Percentiles rank a stretch among this genome's conserved stretches.
Evolutionary conservation across 73 alveolate genomes (phyloP).

Genomic region (Paramecium biaurelia): DNA sequence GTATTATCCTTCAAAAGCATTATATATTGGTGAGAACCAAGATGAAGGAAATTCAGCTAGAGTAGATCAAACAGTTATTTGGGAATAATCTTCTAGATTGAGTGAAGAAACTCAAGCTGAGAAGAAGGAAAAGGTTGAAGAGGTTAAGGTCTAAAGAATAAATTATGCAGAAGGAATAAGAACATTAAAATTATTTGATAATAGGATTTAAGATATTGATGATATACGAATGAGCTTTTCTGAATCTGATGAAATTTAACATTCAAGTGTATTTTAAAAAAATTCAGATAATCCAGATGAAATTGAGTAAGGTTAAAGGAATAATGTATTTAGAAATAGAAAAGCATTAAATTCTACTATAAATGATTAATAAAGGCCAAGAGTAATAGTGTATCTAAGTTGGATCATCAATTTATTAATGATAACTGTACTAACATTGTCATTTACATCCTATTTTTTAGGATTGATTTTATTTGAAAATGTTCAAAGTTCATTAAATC

Average conservation of each 20-base stretch:
- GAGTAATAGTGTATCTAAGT: neutral
- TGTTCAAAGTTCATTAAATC: neutral
- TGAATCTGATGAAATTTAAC: slow-evolving; percentile 2
- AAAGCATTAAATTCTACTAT: neutral
- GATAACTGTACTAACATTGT: neutral
- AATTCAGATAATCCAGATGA: neutral
- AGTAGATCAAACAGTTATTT: slow-evolving; percentile 33
- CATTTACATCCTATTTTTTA: neutral
- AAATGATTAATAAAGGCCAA: neutral
- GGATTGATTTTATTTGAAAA: neutral
- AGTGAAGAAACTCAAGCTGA: neutral
- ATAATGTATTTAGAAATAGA: neutral
- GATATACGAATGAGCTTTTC: neutral
- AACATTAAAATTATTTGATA: slow-evolving; percentile 2
- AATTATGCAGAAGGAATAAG: slow-evolving; percentile 48
- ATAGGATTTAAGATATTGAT: slow-evolving; percentile 10
- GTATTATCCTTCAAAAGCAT: neutral
- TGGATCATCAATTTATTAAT: neutral
- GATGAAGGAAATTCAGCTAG: neutral
- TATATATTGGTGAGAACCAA: neutral
- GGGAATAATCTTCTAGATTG: slow-evolving; percentile 17
- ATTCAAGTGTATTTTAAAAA: neutral
- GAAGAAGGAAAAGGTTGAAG: slow-evolving; percentile 8
- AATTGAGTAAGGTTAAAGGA: neutral
- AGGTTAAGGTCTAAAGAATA: neutral